Percentiles rank a stretch among this genome's conserved stretches.
Evolutionary conservation across 2,329 filamentous ascomycete genomes (phyloP).

Genomic region (Aspergillus transmontanensis): DNA sequence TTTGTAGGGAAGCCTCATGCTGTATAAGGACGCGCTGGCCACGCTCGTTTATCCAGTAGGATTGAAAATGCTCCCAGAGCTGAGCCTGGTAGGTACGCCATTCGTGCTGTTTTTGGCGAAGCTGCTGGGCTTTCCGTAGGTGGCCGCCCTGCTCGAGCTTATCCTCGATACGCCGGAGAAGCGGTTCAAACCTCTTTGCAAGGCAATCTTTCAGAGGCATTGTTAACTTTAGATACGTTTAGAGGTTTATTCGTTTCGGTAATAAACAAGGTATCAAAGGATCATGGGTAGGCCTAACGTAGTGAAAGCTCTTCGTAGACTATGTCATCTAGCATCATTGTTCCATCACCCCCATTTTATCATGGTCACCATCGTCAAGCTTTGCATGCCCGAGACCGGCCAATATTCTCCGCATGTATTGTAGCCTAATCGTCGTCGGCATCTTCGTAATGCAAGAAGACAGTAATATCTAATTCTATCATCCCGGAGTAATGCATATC

Average conservation of each 20-base stretch:
- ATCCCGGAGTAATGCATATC: too few relatives aligned
- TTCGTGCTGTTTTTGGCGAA: too few relatives aligned
- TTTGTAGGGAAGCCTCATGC: accelerated
- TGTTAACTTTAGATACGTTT: background rate
- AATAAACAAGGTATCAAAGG: background rate
- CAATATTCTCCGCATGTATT: too few relatives aligned
- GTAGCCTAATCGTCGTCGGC: too few relatives aligned
- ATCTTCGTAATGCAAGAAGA: too few relatives aligned
- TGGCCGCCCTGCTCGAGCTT: background rate
- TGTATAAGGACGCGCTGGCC: accelerated
- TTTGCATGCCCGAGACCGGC: too few relatives aligned
- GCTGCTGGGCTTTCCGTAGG: background rate
- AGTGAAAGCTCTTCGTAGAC: accelerated
- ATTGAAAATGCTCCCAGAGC: accelerated
- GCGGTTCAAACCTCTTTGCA: background rate
- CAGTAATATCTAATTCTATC: too few relatives aligned
- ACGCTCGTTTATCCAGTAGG: accelerated
- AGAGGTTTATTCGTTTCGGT: too few relatives aligned
- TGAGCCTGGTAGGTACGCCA: background rate
- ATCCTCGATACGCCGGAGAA: background rate
- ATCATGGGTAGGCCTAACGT: too few relatives aligned
- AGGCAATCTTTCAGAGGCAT: background rate
- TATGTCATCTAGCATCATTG: background rate
- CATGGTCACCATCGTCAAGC: too few relatives aligned
- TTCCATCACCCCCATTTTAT: background rate